Evolutionary conservation across 345 rosid species (phyloP), one percentile per base, ranked within the genome.

Genomic region (Erodium maritimum): DNA sequence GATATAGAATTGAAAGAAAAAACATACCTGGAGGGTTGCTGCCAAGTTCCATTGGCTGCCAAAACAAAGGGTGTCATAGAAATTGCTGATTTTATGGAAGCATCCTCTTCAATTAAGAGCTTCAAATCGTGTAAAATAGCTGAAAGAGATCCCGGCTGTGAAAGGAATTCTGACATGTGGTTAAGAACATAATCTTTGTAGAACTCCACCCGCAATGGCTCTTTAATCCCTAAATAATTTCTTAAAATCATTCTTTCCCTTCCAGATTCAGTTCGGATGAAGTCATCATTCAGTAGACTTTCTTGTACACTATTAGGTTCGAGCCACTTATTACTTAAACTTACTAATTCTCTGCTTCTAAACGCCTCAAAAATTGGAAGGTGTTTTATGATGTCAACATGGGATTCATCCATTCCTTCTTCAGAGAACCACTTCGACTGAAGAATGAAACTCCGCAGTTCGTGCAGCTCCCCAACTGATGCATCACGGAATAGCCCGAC

Each of bases 381-480:
- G 67, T 71, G 80, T 68, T 81, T 91, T 68, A 91, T 83, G 64
- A 84, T 72, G 65, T 75, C 74, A 61, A 80, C 73, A 62, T 84
- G 93, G 23, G 62, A 57, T 52, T 75, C 86, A 65, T 76, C 79
- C 83, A 91, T 82, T 57, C 72, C 69, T 62, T 85, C 88, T 62
- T 84, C 86, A 71, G 68, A 66, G 65, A 83, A 91, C 97, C 97
- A 91, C 79, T 91, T 91, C 23, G 91, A 82, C 74, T 91, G 97
- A 71, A 91, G 86, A 80, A 91, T 69, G 80, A 79, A 91, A 77
- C 81, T 85, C 52, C 88, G 80, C 48, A 91, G 75, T 73, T 91
- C 96, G 71, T 85, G 96, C 71, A 91, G 62, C 72, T 91, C 96
- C 23, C 88, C 88, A 63, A 80, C 95, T 61, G 86, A 87, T 74